Conservation (phyloP, 1,284 basidiomycete genomes). For the Ceratorhiza oryzae-sativae region DNA sequence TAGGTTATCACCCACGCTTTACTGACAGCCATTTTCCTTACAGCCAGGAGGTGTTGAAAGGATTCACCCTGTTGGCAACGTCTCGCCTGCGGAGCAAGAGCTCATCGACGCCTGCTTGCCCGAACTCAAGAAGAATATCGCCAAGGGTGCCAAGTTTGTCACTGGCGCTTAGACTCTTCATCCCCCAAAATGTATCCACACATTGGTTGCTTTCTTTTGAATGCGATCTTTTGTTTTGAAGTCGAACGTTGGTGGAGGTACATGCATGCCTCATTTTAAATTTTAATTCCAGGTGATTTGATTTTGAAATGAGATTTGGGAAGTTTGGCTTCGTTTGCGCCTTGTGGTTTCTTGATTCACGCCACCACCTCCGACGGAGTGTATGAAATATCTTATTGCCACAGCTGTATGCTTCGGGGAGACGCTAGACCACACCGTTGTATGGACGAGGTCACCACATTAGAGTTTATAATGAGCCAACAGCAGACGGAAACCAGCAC, state of each 20-base stretch:
- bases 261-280: background rate
- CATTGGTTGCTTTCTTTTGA: background rate
- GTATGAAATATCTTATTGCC: too few relatives aligned
- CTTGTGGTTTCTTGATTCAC: conserved; percentile 2
- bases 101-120: conserved; percentile 88
- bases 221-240: conserved; percentile 13
- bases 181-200: conserved; percentile 1
- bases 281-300: background rate
- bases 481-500: background rate
- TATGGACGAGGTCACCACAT: background rate
- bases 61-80: conserved; percentile 80
- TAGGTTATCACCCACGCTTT: conserved; percentile 31
- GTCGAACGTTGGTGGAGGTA: background rate
- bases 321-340: background rate
- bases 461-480: background rate
- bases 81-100: conserved; percentile 83
- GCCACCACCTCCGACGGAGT: background rate
- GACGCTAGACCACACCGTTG: background rate
- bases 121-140: conserved; percentile 96
- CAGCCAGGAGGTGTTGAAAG: conserved; percentile 87
- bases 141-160: conserved; percentile 89
- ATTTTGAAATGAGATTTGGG: background rate
- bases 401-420: background rate
- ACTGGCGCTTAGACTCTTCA: background rate
- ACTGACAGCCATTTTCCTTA: conserved; percentile 24